Evolutionary conservation across 805 yeast genomes (phyloP).

Genomic region (Candida sphagnicola): DNA sequence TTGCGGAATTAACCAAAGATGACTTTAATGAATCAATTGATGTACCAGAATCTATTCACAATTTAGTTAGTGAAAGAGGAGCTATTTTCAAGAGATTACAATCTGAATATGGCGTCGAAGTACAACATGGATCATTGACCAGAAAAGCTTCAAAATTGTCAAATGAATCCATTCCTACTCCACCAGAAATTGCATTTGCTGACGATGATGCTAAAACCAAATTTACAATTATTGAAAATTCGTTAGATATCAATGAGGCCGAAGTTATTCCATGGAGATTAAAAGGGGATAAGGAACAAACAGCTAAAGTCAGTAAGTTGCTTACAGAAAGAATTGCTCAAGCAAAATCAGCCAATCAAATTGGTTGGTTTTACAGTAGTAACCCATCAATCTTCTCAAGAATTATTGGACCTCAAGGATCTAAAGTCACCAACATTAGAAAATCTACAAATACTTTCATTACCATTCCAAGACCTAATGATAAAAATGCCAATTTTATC

Average conservation of each 20-base stretch:
- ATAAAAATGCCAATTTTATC: constrained; percentile 49
- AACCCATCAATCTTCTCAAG: constrained; percentile 52
- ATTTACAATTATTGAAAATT: constrained; percentile 41
- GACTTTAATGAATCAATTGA: constrained; percentile 50
- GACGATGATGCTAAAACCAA: constrained; percentile 32
- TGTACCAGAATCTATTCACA: constrained; percentile 56
- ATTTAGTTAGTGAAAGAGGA: constrained; percentile 65
- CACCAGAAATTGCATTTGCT: constrained; percentile 43
- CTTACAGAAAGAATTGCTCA: constrained; percentile 48
- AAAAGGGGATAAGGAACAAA: constrained; percentile 47
- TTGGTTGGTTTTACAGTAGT: constrained; percentile 62
- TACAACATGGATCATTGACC: constrained; percentile 52
- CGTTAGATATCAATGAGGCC: constrained; percentile 20
- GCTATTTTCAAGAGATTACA: constrained; percentile 53
- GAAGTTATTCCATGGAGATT: constrained; percentile 62
- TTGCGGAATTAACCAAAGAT: constrained; percentile 59
- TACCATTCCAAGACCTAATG: constrained; percentile 58
- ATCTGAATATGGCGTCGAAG: constrained; percentile 50
- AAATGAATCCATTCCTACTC: constrained; percentile 38
- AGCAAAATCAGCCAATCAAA: constrained; percentile 42
- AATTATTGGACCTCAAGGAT: constrained; percentile 76
- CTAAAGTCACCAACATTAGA: constrained; percentile 60
- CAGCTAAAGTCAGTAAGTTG: constrained; percentile 48
- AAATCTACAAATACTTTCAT: constrained; percentile 53
- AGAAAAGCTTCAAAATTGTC: constrained; percentile 50